A percentile compares a stretch with the other conserved stretches of the same genome.
Evolutionary conservation across 169 alveolate species (phyloP).

Genomic region (Plasmodium coatneyi): DNA sequence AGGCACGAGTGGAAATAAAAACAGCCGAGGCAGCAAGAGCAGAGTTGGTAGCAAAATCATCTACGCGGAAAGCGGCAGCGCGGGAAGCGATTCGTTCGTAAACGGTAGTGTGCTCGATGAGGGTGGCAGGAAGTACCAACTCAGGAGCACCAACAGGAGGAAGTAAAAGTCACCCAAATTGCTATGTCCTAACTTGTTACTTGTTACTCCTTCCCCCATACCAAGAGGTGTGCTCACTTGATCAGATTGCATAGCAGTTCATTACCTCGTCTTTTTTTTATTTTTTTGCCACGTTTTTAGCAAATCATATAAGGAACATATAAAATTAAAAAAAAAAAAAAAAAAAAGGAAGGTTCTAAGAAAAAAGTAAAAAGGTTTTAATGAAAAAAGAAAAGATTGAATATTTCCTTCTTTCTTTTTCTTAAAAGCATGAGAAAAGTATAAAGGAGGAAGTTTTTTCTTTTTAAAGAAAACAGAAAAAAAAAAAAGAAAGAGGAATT

Average conservation of each 20-base stretch:
- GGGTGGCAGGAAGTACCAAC: not conserved
- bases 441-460: too few species aligned
- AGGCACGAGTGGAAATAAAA: not conserved
- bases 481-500: not conserved
- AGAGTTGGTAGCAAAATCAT: not conserved
- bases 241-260: not conserved
- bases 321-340: too few species aligned
- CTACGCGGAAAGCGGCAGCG: not conserved
- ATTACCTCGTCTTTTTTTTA: not conserved
- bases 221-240: not conserved
- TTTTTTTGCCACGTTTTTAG: not conserved
- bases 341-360: too few species aligned
- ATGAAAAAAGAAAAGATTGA: too few species aligned
- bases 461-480: too few species aligned
- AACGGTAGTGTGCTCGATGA: not conserved
- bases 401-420: too few species aligned
- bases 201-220: not conserved
- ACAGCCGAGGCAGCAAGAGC: not conserved
- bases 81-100: not conserved
- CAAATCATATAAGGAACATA: not conserved
- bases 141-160: constrained; percentile 15
- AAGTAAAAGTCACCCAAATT: not conserved
- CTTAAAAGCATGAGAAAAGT: too few species aligned
- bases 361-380: too few species aligned
- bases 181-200: not conserved